Evolutionary conservation across 1,284 basidiomycete genomes (phyloP).

Genomic region (Uromyces viciae-fabae): DNA sequence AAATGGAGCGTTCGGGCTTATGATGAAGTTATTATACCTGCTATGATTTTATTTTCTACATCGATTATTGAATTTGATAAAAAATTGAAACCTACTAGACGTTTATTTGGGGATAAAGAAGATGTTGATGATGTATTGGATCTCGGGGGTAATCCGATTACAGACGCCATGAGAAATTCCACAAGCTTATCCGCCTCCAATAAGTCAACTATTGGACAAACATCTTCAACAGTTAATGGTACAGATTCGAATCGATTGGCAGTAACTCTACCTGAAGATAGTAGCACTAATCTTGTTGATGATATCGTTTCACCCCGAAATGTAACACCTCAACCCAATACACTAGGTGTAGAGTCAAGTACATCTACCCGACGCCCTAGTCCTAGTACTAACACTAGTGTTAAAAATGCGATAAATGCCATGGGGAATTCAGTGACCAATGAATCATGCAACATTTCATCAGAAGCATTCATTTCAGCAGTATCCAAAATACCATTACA

Average conservation of each 20-base stretch:
- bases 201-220: background rate
- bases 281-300: background rate
- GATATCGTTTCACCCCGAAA: slow-evolving; percentile 19
- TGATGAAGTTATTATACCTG: slow-evolving; percentile 91
- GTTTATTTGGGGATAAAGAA: slow-evolving; percentile 52
- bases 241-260: background rate
- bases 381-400: slow-evolving; percentile 6
- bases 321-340: slow-evolving; percentile 25
- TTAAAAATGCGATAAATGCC: background rate
- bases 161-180: slow-evolving; percentile 33
- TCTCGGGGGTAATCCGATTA: slow-evolving; percentile 53
- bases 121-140: slow-evolving; percentile 55
- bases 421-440: slow-evolving; percentile 46
- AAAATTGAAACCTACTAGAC: slow-evolving; percentile 59
- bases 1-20: slow-evolving; percentile 89
- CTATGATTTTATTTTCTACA: slow-evolving; percentile 90
- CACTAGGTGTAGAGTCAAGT: slow-evolving; percentile 25
- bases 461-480: slow-evolving; percentile 74
- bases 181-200: background rate
- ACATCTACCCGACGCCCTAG: slow-evolving; percentile 37
- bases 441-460: background rate
- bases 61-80: slow-evolving; percentile 81
- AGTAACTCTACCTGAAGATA: background rate
- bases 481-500: slow-evolving; percentile 88
- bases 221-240: background rate